Evolutionary conservation across 2,329 filamentous ascomycete species (phyloP), one percentile per base, ranked within the genome.

Genomic region (Colletotrichum caudatum): DNA sequence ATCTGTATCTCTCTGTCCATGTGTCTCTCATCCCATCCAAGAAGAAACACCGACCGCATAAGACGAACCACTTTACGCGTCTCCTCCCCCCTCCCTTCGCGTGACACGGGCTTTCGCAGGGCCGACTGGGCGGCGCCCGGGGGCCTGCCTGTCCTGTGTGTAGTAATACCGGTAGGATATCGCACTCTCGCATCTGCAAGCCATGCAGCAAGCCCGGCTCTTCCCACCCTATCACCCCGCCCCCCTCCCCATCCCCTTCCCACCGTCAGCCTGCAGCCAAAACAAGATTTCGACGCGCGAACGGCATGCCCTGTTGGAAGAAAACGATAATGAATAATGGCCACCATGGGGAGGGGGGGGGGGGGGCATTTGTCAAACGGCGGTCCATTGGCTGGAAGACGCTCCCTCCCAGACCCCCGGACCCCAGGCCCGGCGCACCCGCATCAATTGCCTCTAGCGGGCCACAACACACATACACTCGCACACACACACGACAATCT

Each of bases 121-220:
- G 60, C 67, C 67, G 67, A 71, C 64, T 53, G 57, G 63, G 39
- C 67, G 44, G 57, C 44, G 66, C 57, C 50, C 46, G 39, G 2
- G 20, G 20, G 12, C 12, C 23, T n/a, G 48, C n/a, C 46, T 51
- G 48, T n/a, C n/a, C n/a, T n/a, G n/a, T n/a, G n/a, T n/a, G n/a
- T n/a, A n/a, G n/a, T 37, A 53, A 53, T 37, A 59, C 54, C 62
- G 64, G 64, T 37, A 71, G 57, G 58, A 68, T 68, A 59, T 63
- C 46, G 59, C 66, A 72, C 69, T 66, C 66, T 72, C 69, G 69
- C 69, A 66, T 72, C 69, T 72, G 69, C 69, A 70, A 72, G 69
- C 69, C 69, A 72, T 48, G 50, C 60, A 29, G 66, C 69, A 72
- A 53, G 44, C 59, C 65, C 29, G 58, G 69, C 26, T 70, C 61